Conservation (phyloP, 2,329 filamentous ascomycete genomes). For the Cadophora malorum region DNA sequence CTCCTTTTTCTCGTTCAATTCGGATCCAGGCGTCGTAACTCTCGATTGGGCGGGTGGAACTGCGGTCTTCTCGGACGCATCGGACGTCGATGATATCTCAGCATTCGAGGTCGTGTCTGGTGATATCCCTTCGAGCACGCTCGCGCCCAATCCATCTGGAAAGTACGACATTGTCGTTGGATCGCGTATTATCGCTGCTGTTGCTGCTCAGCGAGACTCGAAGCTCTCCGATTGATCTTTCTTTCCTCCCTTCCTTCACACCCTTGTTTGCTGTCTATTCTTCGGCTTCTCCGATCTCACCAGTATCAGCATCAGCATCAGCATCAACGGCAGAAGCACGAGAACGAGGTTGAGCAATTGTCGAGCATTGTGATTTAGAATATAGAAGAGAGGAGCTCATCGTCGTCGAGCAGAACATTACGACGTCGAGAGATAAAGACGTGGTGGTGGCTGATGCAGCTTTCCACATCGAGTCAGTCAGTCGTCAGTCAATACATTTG, state of each 20-base stretch:
- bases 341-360: slow-evolving; percentile 1
- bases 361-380: slow-evolving; percentile 23
- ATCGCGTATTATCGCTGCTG: not conserved
- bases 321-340: not conserved
- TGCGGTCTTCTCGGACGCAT: slow-evolving; percentile 23
- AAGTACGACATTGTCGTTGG: slow-evolving; percentile 27
- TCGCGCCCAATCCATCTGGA: slow-evolving; percentile 19
- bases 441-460: slow-evolving; percentile 18
- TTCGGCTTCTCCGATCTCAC: slow-evolving; percentile 17
- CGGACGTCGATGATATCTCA: slow-evolving; percentile 22
- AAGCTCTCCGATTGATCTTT: not conserved
- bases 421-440: not conserved
- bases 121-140: slow-evolving; percentile 6
- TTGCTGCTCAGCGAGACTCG: not conserved
- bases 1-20: slow-evolving; percentile 17
- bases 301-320: not conserved
- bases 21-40: not conserved
- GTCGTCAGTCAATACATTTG: slow-evolving; percentile 19
- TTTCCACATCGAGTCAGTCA: slow-evolving; percentile 23
- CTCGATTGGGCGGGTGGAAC: slow-evolving; percentile 11
- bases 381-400: slow-evolving; percentile 10
- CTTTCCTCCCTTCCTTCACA: not conserved
- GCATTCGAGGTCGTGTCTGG: not conserved
- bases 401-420: not conserved
- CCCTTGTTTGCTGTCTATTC: not conserved